Percentiles rank a stretch among this genome's conserved stretches.
phyloP scores from a whole-genome alignment of 139 green algal species.

The Coelastrella sp. region DNA sequence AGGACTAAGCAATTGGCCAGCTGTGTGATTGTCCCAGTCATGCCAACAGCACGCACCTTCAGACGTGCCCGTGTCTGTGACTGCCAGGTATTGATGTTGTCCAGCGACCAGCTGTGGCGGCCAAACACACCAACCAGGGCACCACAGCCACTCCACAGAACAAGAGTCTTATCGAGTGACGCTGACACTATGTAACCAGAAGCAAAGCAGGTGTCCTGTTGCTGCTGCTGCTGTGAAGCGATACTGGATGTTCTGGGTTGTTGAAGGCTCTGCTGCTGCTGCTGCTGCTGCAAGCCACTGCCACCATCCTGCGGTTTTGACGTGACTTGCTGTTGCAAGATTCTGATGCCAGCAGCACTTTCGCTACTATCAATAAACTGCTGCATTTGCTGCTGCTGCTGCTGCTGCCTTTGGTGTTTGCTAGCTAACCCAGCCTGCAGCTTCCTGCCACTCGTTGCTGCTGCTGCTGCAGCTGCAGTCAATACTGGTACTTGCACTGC shows the following conservation, averaged over 20 bases:
- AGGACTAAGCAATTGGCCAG: too few relatives aligned
- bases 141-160: slow-evolving; percentile 9
- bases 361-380: neutral
- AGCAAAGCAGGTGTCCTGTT: neutral
- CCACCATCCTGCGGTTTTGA: too few relatives aligned
- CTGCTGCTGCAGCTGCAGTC: neutral
- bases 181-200: slow-evolving; percentile 21
- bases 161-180: neutral
- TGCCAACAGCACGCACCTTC: neutral
- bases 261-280: neutral
- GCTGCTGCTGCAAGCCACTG: too few relatives aligned
- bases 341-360: neutral
- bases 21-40: neutral
- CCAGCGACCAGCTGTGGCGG: neutral
- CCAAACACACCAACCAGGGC: slow-evolving; percentile 30
- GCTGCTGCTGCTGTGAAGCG: slow-evolving; percentile 14
- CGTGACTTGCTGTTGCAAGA: too few relatives aligned
- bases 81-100: slow-evolving; percentile 17
- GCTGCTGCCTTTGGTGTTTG: too few relatives aligned
- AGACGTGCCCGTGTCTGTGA: neutral
- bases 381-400: neutral
- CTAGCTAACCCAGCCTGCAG: too few relatives aligned
- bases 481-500: too few relatives aligned
- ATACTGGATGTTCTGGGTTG: neutral
- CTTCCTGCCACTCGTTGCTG: too few relatives aligned